Conservation (phyloP, 129 eudicot genomes). For the Scalesia atractyloides region DNA sequence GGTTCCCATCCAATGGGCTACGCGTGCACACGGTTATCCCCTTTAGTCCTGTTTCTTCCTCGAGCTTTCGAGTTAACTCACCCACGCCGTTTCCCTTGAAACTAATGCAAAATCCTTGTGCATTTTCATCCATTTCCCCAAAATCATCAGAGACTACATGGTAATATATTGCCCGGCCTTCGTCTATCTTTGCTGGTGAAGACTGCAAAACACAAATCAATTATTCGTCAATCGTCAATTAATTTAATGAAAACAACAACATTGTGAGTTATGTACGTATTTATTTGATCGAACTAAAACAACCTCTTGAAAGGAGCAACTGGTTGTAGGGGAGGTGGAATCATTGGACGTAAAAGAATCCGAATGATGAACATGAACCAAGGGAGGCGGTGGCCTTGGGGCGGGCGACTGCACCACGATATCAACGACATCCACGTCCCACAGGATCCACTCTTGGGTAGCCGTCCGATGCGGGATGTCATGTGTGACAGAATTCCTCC, state of each 20-base stretch:
- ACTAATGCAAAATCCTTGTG: constrained; percentile 49
- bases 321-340: constrained; percentile 29
- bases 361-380: constrained; percentile 26
- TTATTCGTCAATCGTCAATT: too few species aligned
- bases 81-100: constrained; percentile 63
- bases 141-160: constrained; percentile 57
- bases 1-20: constrained; percentile 67
- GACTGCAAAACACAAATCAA: too few species aligned
- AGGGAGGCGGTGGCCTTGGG: constrained; percentile 35
- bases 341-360: constrained; percentile 28
- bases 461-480: constrained; percentile 63
- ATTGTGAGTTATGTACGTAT: too few species aligned
- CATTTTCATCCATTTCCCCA: constrained; percentile 62
- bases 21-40: constrained; percentile 53
- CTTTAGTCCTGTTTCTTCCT: constrained; percentile 60
- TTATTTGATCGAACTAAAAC: background rate
- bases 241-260: too few species aligned
- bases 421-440: constrained; percentile 72
- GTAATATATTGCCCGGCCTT: constrained; percentile 67
- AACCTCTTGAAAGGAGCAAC: constrained; percentile 53
- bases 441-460: constrained; percentile 63
- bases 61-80: constrained; percentile 61
- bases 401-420: constrained; percentile 46
- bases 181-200: constrained; percentile 39
- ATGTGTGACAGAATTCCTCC: constrained; percentile 75